These are phyloP conservation scores for Carex myosuroides DNA, from an alignment of 176 grass and related monocot genomes.

Conservation along the genomic window DNA sequence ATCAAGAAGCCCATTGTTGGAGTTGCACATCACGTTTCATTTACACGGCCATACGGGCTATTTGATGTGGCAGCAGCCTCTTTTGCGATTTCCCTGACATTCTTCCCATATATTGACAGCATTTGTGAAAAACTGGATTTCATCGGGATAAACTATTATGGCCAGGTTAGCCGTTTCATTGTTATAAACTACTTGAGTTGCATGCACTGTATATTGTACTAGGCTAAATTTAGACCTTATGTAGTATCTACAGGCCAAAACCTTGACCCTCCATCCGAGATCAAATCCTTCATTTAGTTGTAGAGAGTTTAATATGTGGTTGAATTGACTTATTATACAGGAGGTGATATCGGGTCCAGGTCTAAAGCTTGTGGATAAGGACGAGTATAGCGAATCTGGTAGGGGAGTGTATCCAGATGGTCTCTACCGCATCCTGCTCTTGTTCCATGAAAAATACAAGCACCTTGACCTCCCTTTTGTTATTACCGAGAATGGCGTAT, in stretches of 20 bases:
- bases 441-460: slow-evolving; percentile 83
- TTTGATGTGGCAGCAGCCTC: slow-evolving; percentile 79
- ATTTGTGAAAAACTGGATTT: slow-evolving; percentile 82
- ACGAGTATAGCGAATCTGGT: slow-evolving; percentile 96
- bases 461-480: slow-evolving; percentile 76
- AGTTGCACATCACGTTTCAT: slow-evolving; percentile 78
- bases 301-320: neutral
- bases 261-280: neutral
- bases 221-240: neutral
- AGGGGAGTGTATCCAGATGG: slow-evolving; percentile 91
- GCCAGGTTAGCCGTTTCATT: slow-evolving; percentile 50
- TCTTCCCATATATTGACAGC: slow-evolving; percentile 79
- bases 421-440: slow-evolving; percentile 64
- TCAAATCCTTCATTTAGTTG: slow-evolving; percentile 1
- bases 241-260: neutral
- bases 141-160: slow-evolving; percentile 96
- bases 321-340: slow-evolving; percentile 35
- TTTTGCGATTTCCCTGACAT: slow-evolving; percentile 71
- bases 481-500: slow-evolving; percentile 95
- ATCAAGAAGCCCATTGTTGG: slow-evolving; percentile 50
- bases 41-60: slow-evolving; percentile 76
- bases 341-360: slow-evolving; percentile 96
- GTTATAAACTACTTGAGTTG: neutral
- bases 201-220: neutral
- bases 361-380: slow-evolving; percentile 62